Percentiles rank a stretch among this genome's conserved stretches.
These are phyloP conservation scores for Boletus subluridellus DNA, from an alignment of 1,284 basidiomycete genomes.

Conservation along the genomic window DNA sequence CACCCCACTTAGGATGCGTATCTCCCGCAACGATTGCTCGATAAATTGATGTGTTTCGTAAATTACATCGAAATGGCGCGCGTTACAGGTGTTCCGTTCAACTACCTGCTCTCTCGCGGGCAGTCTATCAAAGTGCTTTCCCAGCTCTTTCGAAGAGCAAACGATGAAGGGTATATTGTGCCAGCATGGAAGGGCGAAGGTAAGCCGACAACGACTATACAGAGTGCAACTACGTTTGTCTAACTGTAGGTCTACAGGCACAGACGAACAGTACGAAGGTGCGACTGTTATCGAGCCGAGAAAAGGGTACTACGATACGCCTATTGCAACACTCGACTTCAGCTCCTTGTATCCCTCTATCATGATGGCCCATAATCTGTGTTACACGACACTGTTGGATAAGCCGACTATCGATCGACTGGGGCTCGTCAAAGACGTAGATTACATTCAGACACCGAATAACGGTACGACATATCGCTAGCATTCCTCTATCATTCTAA, in stretches of 20 bases:
- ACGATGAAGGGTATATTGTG: constrained; percentile 82
- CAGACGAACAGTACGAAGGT: constrained; percentile 94
- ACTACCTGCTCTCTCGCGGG: constrained; percentile 84
- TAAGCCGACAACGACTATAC: constrained; percentile 23
- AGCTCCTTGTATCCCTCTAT: constrained; percentile 96
- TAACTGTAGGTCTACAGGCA: constrained; percentile 44
- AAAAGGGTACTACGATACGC: constrained; percentile 90
- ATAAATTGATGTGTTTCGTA: constrained; percentile 97
- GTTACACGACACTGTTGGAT: constrained; percentile 90
- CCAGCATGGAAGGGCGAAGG: constrained; percentile 84
- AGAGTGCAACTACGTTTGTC: neutral
- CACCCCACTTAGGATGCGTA: constrained; percentile 76
- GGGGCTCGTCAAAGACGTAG: constrained; percentile 74
- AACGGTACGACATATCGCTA: constrained; percentile 56
- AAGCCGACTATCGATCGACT: constrained; percentile 74
- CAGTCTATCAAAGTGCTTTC: constrained; percentile 97
- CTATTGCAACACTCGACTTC: constrained; percentile 96
- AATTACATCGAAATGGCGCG: constrained; percentile 96
- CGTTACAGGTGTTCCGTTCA: constrained; percentile 97
- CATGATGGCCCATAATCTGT: constrained; percentile 99
- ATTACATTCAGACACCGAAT: constrained; percentile 89
- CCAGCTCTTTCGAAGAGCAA: constrained; percentile 87
- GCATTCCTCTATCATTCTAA: neutral
- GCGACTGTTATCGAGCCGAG: constrained; percentile 95
- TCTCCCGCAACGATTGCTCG: constrained; percentile 87